Percentiles rank a stretch among this genome's conserved stretches.
phyloP scores from a whole-genome alignment of 108 stramenopile genomes.

The Cyclotella sp. region DNA sequence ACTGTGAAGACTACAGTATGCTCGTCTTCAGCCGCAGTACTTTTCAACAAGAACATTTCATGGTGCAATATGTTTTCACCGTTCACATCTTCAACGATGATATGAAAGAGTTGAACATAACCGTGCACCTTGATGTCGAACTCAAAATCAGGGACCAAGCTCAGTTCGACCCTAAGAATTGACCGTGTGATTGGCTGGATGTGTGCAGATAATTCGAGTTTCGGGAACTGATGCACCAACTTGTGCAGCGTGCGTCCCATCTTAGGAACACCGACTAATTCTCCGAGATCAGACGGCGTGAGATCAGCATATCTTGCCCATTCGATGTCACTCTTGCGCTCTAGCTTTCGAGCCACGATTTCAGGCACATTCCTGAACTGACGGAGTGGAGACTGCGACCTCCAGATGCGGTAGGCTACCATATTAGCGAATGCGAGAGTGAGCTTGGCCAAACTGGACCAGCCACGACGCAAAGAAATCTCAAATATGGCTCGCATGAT shows the following conservation, averaged over 20 bases:
- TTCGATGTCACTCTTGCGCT: constrained; percentile 95
- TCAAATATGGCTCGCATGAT: constrained; percentile 98
- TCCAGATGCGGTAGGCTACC: constrained; percentile 95
- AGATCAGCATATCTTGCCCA: constrained; percentile 97
- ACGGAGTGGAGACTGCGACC: constrained; percentile 94
- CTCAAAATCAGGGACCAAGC: constrained; percentile 91
- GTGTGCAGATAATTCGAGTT: constrained; percentile 91
- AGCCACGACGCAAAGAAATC: constrained; percentile 93
- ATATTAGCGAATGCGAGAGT: constrained; percentile 94
- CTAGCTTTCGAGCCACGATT: constrained; percentile 93
- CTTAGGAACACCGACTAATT: constrained; percentile 96
- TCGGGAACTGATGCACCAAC: constrained; percentile 97
- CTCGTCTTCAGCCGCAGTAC: constrained; percentile 82
- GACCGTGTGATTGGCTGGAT: constrained; percentile 98
- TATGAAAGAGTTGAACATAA: constrained; percentile 90
- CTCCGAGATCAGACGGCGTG: constrained; percentile 95
- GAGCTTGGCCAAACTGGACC: constrained; percentile 93
- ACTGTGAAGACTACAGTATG: constrained; percentile 93
- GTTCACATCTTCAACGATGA: constrained; percentile 97
- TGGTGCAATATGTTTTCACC: constrained; percentile 95
- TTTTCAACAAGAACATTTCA: constrained; percentile 90
- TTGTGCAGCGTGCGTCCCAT: constrained; percentile 97
- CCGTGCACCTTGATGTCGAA: constrained; percentile 95
- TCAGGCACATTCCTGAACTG: constrained; percentile 95
- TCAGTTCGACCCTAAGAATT: constrained; percentile 93